Conservation (phyloP, 176 grass and related monocot genomes). For the Tillandsia fasciculata region DNA sequence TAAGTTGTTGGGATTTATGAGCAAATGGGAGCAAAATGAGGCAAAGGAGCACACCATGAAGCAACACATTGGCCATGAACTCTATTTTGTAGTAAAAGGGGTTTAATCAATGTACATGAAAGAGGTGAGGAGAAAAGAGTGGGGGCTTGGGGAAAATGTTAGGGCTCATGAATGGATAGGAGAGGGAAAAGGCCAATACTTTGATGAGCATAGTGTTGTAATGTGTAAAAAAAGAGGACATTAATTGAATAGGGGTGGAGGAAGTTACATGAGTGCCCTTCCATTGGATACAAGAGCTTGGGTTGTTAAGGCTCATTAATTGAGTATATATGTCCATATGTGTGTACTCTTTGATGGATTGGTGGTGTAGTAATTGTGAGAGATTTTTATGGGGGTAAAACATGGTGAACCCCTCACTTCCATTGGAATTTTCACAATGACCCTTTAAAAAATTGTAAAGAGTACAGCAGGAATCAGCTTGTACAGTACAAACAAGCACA, state of each 20-base stretch:
- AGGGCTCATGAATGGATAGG: neutral
- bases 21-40: slow-evolving; percentile 15
- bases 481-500: no score
- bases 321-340: neutral
- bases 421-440: no score
- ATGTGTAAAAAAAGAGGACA: neutral
- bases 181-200: neutral
- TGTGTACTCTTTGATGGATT: no score
- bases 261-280: neutral
- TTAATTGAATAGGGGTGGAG: neutral
- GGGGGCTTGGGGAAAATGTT: neutral
- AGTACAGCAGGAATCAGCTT: no score
- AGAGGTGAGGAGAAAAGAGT: neutral
- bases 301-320: neutral
- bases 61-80: slow-evolving; percentile 11
- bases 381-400: no score
- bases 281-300: neutral
- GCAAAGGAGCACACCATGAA: slow-evolving; percentile 22
- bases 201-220: neutral
- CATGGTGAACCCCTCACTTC: no score
- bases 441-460: no score
- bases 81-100: slow-evolving; percentile 12
- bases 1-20: neutral
- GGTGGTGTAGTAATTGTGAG: no score
- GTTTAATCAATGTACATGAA: neutral